Conservation (phyloP, 2,329 filamentous ascomycete species). For the Apiospora koreana region DNA sequence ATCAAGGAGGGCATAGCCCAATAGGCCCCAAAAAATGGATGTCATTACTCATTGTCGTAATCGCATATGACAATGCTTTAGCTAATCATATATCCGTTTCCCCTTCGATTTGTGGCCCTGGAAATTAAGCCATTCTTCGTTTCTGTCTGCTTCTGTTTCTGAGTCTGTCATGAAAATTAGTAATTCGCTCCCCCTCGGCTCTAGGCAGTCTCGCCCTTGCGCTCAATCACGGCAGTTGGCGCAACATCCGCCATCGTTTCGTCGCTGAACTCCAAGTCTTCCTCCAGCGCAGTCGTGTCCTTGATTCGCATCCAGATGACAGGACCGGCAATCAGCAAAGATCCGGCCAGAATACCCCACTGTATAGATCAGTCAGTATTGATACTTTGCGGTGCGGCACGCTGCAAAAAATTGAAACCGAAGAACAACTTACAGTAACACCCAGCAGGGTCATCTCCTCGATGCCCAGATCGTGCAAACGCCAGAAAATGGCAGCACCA, state of each 20-base stretch:
- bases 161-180: not conserved
- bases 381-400: not conserved
- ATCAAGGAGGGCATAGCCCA: not conserved
- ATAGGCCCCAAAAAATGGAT: not conserved
- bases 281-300: constrained; percentile 78
- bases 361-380: constrained; percentile 35
- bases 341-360: constrained; percentile 76
- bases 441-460: constrained; percentile 74
- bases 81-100: not conserved
- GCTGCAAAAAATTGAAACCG: not conserved
- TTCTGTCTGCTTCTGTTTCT: not conserved
- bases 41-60: not conserved
- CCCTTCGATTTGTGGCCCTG: not conserved
- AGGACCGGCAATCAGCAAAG: constrained; percentile 75
- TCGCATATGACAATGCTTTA: not conserved
- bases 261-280: constrained; percentile 83
- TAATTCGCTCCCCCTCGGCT: not conserved
- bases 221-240: constrained; percentile 26
- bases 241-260: constrained; percentile 75
- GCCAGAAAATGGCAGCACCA: constrained; percentile 75
- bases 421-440: constrained; percentile 41
- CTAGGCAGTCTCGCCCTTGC: constrained; percentile 23
- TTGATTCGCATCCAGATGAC: constrained; percentile 78
- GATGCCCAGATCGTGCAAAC: constrained; percentile 62
- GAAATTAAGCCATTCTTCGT: not conserved